Base-by-base conservation (phyloP, 2,329 filamentous ascomycete species). In the Chrysoporthe deuterocubensis region DNA sequence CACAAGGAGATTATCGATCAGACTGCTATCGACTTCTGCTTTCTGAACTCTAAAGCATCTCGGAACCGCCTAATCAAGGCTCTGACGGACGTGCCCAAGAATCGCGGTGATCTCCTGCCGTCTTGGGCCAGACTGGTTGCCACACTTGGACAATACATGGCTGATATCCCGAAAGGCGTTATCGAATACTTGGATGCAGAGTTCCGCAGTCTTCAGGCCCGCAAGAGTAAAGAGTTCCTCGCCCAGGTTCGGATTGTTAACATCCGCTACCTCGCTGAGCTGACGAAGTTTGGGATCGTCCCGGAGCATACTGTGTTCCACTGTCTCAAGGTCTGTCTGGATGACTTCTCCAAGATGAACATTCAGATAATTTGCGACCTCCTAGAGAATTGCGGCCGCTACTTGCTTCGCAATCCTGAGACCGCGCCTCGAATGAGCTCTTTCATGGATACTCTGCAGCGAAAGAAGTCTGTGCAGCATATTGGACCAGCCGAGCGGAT, bases 291-390 rank as follows among this genome's bases (percentile, higher is more conserved):
- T 75, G 95, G 96, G 43, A 93, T 97, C 43, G 96, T 99, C 9
- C 96, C 96, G 0, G 96, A 99, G 78, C 96, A 99, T 79, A 95
- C 99, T 71, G 96, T 99, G 65, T 99, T 99, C 76, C 96, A 99
- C 76, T 99, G 96, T 76, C 88, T 99, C 74, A 99, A 97, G 79
- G 95, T 99, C 77, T 96, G 95, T 73, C 82, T 99, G 40, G 96
- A 99, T 74, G 96, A 99, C 75, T 99, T 99, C 76, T 97, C 96
- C 2, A 89, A 95, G 70, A 97, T 97, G 92, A 99, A 99, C 75
- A 97, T 99, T 71, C 96, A 99, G 78, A 97, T 99, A 73, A 95
- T 99, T 71, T 96, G 94, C 75, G 97, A 96, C 75, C 84, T 99
- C 40, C 85, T 99, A 32, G 96, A 99, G 78, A 98, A 98, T 71